Base-by-base conservation (phyloP, 371 early-diverging fungal species). In the Parasitella parasitica region DNA sequence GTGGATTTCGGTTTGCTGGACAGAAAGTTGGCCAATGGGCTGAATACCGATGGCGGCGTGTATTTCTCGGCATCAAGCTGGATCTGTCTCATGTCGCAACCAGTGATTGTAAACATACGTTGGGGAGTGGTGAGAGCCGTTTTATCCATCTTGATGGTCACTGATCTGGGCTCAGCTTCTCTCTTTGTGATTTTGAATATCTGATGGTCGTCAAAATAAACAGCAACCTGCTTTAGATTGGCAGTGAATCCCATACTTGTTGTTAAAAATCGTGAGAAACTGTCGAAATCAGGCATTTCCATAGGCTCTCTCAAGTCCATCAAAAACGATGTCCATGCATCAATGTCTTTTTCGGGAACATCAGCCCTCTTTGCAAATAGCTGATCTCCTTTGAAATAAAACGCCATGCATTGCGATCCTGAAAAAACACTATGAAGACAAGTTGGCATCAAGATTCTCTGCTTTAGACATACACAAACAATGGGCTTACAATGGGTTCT, bases 351-450 rank as follows among this genome's bases (percentile, higher is more conserved):
- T 8, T 81, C 83, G 0, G 87, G 80, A 1, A 89, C 74, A 34
- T 69, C 69, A 2, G 87, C 91, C 34, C 87, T 71, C 66, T 89
- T 92, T 1, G 95, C 91, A 67, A 88, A 94, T 12, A 96, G 76
- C 67, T 91, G 91, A 74, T 95, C 96, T 3, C 92, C 93, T 64
- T 87, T 90, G 83, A 94, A 95, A 67, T 91, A 91, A 66, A 95
- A 95, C 3, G 90, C 94, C 92, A 95, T 91, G 65, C 92, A 91
- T 52, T 90, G 83, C 43, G 84, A 68, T 15, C 89, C 90, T 1
- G 91, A 89, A 50, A 80, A 77, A 6, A 87, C 89, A 51, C 86
- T 86, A 60, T 7, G 8, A 30, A n/a, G 0, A 41, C 26, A 27
- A 38, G 22, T 57, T 13, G 32, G n/a, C 11, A 52, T 26, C 38